These are phyloP conservation scores for Angophora floribunda DNA, from an alignment of 345 rosid genomes.

Conservation along the genomic window DNA sequence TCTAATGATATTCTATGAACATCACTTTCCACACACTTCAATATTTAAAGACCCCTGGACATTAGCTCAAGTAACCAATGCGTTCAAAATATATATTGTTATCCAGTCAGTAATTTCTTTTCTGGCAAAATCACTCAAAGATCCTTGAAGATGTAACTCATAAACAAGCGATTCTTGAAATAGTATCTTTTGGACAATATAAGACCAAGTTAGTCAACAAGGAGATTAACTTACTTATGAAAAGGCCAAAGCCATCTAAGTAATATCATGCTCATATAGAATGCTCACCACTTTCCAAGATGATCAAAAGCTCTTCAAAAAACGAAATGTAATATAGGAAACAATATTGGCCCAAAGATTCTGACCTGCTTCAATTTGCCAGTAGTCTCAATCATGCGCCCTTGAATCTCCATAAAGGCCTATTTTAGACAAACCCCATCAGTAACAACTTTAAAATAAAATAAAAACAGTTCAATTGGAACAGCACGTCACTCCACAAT, in stretches of 20 bases:
- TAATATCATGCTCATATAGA: background rate
- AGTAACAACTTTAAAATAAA: background rate
- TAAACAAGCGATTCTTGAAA: background rate
- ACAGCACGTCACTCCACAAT: background rate
- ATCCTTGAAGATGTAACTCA: background rate
- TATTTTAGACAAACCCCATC: background rate
- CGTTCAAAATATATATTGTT: background rate
- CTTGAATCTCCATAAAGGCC: constrained; percentile 62
- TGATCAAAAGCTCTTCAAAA: background rate
- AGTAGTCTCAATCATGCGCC: constrained; percentile 62
- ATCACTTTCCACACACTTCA: background rate
- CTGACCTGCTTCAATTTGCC: constrained; percentile 58
- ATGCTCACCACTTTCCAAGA: background rate
- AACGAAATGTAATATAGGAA: background rate
- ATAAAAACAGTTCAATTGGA: background rate
- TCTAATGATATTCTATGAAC: background rate
- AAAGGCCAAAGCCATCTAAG: background rate
- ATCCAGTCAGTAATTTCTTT: background rate
- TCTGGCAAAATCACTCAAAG: background rate
- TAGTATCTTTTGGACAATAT: background rate
- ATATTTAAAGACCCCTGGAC: background rate
- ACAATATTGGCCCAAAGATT: background rate
- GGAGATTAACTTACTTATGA: background rate
- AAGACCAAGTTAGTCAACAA: background rate
- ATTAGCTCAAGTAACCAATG: background rate